Evolutionary conservation across 805 yeast genomes (phyloP), one percentile per base, ranked within the genome.

Genomic region (Candida vaughaniae): DNA sequence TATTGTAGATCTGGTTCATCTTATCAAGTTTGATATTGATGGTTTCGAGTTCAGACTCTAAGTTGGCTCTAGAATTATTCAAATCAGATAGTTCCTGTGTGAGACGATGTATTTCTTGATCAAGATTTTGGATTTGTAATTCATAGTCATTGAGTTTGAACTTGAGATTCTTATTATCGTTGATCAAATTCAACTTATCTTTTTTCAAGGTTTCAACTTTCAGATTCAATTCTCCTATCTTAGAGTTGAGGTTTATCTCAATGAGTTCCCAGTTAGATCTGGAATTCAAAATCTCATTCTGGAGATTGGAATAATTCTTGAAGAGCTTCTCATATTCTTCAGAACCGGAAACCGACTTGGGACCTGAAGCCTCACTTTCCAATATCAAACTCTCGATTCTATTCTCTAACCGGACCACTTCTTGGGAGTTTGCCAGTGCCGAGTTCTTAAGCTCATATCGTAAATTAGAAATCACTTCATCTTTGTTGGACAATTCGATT

Each of bases 241-340:
- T 78, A 4, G 39, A 31, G 15, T 36, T 36, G 12, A 36, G 16
- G 3, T 78, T 69, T 26, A 83, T 73, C 57, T 93, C 97, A 29
- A 88, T 80, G 14, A 79, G 65, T 39, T 83, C 81, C 95, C 96
- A 87, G 55, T 83, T 86, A 45, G 82, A 87, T 39, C 82, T 82
- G 0, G 91, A 84, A 11, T 80, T 73, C 6, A 85, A 74, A 46
- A 85, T 82, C 55, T 89, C 93, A 2, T 76, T 64, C 51, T 84
- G 89, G 15, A 86, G 52, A 11, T 72, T 62, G 29, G 73, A 77
- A 46, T 81, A 79, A 27, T 75, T 72, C 22, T 68, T 64, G 6
- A 65, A 47, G 17, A 74, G 45, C 45, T 68, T 72, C 20, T 67
- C 55, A 36, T 59, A 71, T 10, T 69, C 69, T n/a, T 62, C 68